phyloP scores from a whole-genome alignment of 208 protist species.

The Jaenimonas drosophilae region DNA sequence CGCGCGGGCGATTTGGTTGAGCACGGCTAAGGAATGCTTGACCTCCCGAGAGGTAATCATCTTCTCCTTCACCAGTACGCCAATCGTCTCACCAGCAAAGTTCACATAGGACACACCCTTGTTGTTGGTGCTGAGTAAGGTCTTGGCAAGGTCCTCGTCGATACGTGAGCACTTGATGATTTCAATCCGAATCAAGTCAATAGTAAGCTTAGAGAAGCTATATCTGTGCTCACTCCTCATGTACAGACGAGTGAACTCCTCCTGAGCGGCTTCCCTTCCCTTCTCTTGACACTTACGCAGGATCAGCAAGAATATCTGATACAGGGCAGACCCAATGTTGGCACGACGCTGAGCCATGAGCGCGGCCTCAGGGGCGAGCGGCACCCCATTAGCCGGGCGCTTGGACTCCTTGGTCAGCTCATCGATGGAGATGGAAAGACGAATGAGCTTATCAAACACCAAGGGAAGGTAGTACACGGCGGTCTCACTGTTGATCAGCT shows the following conservation, averaged over 20 bases:
- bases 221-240: slow-evolving; percentile 52
- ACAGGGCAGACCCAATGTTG: slow-evolving; percentile 43
- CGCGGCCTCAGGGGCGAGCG: too few relatives aligned
- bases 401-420: slow-evolving; percentile 31
- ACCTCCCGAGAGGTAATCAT: slow-evolving; percentile 39
- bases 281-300: slow-evolving; percentile 64
- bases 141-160: slow-evolving; percentile 79
- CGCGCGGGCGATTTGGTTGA: slow-evolving; percentile 50
- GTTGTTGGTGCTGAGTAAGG: slow-evolving; percentile 14
- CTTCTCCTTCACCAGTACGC: slow-evolving; percentile 78
- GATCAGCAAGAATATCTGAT: slow-evolving; percentile 76
- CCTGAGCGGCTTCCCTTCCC: slow-evolving; percentile 48
- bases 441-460: slow-evolving; percentile 54
- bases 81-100: slow-evolving; percentile 73
- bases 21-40: slow-evolving; percentile 54
- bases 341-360: too few relatives aligned
- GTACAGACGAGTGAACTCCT: slow-evolving; percentile 72
- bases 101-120: slow-evolving; percentile 45
- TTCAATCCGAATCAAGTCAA: slow-evolving; percentile 76
- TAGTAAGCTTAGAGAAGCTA: slow-evolving; percentile 46
- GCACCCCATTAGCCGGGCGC: background rate
- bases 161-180: slow-evolving; percentile 83
- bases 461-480: slow-evolving; percentile 61
- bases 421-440: slow-evolving; percentile 35
- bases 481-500: slow-evolving; percentile 68